Conservation (phyloP, 2,329 filamentous ascomycete species). For the Didymella keratinophila region DNA sequence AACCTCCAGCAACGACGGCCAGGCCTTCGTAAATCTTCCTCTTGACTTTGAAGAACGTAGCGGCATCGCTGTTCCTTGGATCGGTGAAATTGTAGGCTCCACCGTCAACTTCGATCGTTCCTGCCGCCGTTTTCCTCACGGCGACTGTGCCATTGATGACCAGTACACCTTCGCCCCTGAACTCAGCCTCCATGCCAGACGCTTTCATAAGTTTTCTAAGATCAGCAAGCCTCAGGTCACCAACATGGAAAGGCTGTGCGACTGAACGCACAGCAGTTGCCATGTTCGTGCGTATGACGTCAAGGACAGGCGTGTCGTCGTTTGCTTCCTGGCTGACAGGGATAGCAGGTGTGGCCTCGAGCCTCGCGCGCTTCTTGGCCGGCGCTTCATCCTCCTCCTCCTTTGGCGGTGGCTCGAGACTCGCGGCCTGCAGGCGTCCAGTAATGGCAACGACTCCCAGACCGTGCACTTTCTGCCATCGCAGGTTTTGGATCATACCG, state of each 20-base stretch:
- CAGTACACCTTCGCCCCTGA: conserved; percentile 89
- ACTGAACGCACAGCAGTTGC: conserved; percentile 77
- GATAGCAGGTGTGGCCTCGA: conserved; percentile 50
- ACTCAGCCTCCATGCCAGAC: conserved; percentile 84
- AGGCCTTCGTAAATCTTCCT: conserved; percentile 92
- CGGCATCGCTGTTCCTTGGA: conserved; percentile 59
- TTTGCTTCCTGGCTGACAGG: conserved; percentile 57
- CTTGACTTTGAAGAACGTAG: conserved; percentile 86
- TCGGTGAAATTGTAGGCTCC: conserved; percentile 46
- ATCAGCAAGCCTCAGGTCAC: conserved; percentile 88
- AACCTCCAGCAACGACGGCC: conserved; percentile 84
- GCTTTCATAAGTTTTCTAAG: conserved; percentile 83
- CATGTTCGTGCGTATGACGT: conserved; percentile 67
- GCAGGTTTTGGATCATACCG: conserved; percentile 81
- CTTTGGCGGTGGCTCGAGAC: conserved; percentile 49
- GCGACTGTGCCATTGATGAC: conserved; percentile 88
- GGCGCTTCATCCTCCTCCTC: conserved; percentile 53
- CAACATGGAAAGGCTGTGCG: conserved; percentile 90
- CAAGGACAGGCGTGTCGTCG: conserved; percentile 62
- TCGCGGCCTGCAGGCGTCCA: conserved; percentile 68
- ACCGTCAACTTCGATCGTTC: conserved; percentile 84
- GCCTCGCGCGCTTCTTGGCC: conserved; percentile 62
- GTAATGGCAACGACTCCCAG: conserved; percentile 93
- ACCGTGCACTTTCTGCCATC: conserved; percentile 93
- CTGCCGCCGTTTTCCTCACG: conserved; percentile 86